Evolutionary conservation across 2,329 filamentous ascomycete genomes (phyloP).

Genomic region (Eutypa lata): DNA sequence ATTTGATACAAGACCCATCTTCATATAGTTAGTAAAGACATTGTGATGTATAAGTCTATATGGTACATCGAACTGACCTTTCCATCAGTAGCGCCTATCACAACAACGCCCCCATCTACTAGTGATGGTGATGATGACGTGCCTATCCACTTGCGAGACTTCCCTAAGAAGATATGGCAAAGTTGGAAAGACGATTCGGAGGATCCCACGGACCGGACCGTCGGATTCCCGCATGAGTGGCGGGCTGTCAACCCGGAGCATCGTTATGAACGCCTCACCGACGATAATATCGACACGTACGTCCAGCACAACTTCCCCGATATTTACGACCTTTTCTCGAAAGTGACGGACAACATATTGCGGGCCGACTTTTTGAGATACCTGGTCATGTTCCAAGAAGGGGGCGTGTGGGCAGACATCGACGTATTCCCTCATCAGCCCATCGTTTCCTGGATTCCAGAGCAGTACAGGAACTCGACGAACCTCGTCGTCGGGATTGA

Average conservation of each 20-base stretch:
- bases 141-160: background rate
- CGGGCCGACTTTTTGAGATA: slow-evolving; percentile 62
- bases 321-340: slow-evolving; percentile 45
- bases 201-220: slow-evolving; percentile 22
- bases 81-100: background rate
- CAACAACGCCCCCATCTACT: background rate
- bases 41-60: background rate
- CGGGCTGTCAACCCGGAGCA: slow-evolving; percentile 20
- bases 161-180: slow-evolving; percentile 29
- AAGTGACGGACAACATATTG: slow-evolving; percentile 47
- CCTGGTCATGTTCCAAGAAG: slow-evolving; percentile 61
- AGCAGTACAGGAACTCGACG: slow-evolving; percentile 56
- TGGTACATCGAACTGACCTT: background rate
- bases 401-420: slow-evolving; percentile 69
- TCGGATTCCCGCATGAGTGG: slow-evolving; percentile 25
- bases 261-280: slow-evolving; percentile 27
- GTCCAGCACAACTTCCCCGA: slow-evolving; percentile 64
- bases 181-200: slow-evolving; percentile 29
- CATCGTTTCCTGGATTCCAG: slow-evolving; percentile 64
- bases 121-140: background rate
- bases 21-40: background rate
- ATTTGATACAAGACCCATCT: background rate
- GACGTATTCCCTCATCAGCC: slow-evolving; percentile 65
- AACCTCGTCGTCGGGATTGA: slow-evolving; percentile 71
- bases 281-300: slow-evolving; percentile 32